Base-by-base conservation (phyloP, 345 rosid species). In the Angophora floribunda region DNA sequence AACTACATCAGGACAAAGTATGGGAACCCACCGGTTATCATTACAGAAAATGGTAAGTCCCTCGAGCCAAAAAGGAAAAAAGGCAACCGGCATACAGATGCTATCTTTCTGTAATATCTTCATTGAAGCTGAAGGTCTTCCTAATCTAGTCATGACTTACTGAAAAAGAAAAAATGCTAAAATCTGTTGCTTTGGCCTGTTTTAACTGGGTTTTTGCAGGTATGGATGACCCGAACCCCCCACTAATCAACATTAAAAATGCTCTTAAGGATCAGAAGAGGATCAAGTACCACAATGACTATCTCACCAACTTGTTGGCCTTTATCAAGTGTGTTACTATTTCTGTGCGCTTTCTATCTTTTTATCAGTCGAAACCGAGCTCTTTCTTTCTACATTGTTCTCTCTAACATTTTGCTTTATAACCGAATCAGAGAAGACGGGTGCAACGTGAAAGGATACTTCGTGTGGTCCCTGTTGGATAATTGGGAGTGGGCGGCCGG, bases 401-500 rank as follows among this genome's bases (percentile, higher is more conserved):
- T 21, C 47, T 85, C 44, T 47, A 45, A 78, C 49, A 0, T 8
- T 28, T 26, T 9, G 87, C 28, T 67, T 41, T 53, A 30, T 53
- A 1, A 50, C 47, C 90, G 92, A 59, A 89, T 87, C 95, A 96
- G 97, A 91, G 98, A 96, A 85, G 99, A 98, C 90, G 98, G 99
- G 7, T 98, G 99, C 92, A 98, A 98, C 87, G 99, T 98, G 89
- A 96, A 95, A 92, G 99, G 98, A 49, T 96, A 98, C 89, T 98
- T 98, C 78, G 98, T 87, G 26, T 98, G 99, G 99, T 96, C 99
- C 22, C 79, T 96, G 32, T 85, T 96, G 91, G 99, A 98, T 88
- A 98, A 98, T 36, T 98, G 98, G 98, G 99, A 98, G 90, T 98
- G 99, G 99, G 91, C 93, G 85, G 96, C 97, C 4, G 99, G 99